A percentile compares a stretch with the other conserved stretches of the same genome.
Conservation (phyloP, 2,329 filamentous ascomycete genomes). For the Grosmannia serpens region DNA sequence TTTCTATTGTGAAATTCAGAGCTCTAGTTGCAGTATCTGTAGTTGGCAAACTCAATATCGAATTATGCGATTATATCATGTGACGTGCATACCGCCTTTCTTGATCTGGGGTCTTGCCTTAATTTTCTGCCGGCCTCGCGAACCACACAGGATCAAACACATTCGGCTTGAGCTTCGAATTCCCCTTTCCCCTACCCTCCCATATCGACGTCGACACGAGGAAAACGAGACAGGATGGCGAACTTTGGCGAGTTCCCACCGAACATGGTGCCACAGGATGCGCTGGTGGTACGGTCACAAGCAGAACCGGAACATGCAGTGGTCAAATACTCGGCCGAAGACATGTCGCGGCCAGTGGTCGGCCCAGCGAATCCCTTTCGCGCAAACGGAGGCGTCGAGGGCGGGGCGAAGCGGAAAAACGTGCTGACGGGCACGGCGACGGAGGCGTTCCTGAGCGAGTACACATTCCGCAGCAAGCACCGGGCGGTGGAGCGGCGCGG, state of each 20-base stretch:
- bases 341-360: constrained; percentile 51
- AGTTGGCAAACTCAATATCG: not conserved
- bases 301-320: constrained; percentile 47
- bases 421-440: constrained; percentile 76
- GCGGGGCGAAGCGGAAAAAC: constrained; percentile 57
- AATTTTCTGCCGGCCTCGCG: not conserved
- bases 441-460: constrained; percentile 81
- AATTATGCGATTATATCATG: not conserved
- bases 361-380: constrained; percentile 70
- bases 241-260: constrained; percentile 53
- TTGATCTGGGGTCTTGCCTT: not conserved
- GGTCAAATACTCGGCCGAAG: constrained; percentile 58
- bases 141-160: not conserved
- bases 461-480: constrained; percentile 80
- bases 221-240: constrained; percentile 31
- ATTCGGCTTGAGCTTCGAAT: not conserved
- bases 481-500: constrained; percentile 64
- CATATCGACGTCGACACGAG: not conserved
- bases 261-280: constrained; percentile 54
- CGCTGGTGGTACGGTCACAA: constrained; percentile 46
- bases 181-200: not conserved
- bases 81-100: not conserved
- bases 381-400: constrained; percentile 19
- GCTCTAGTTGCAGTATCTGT: no score
- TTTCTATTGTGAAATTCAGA: not conserved